phyloP scores from a whole-genome alignment of 805 yeast genomes.

The Saitoella complicata region DNA sequence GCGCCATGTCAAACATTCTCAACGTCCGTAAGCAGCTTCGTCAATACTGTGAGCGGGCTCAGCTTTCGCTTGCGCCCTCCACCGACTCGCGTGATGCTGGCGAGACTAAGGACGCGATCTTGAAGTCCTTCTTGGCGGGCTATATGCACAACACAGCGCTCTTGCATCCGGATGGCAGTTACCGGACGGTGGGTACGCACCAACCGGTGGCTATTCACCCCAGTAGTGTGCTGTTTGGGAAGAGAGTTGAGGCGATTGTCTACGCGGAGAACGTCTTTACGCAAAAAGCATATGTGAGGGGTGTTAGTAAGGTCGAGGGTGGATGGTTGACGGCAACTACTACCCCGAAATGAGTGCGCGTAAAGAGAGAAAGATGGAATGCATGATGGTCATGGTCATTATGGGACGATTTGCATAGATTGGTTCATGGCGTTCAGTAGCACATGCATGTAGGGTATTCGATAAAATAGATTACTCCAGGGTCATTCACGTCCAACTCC shows the following conservation, averaged over 20 bases:
- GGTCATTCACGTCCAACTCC: not conserved
- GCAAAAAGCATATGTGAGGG: constrained; percentile 80
- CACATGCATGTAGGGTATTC: not conserved
- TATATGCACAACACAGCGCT: constrained; percentile 80
- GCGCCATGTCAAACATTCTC: constrained; percentile 44
- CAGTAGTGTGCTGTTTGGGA: constrained; percentile 44
- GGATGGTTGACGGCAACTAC: constrained; percentile 77
- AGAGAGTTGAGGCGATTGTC: constrained; percentile 71
- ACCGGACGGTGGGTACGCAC: constrained; percentile 68
- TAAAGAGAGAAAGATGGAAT: constrained; percentile 7
- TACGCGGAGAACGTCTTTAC: constrained; percentile 86
- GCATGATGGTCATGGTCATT: not conserved
- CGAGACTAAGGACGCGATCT: constrained; percentile 26
- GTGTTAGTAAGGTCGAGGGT: constrained; percentile 64
- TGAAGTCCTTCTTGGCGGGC: constrained; percentile 72
- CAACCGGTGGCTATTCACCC: constrained; percentile 28
- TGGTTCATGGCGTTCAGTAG: not conserved
- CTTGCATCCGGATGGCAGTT: constrained; percentile 88
- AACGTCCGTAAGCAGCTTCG: constrained; percentile 61
- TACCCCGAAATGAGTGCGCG: constrained; percentile 39
- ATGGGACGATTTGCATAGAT: not conserved
- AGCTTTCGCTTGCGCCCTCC: constrained; percentile 18
- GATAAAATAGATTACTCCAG: not conserved
- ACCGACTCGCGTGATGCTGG: not conserved
- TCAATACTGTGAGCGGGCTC: constrained; percentile 38